Base-by-base conservation (phyloP, 306 rosid genomes). In the Vicia villosa region DNA sequence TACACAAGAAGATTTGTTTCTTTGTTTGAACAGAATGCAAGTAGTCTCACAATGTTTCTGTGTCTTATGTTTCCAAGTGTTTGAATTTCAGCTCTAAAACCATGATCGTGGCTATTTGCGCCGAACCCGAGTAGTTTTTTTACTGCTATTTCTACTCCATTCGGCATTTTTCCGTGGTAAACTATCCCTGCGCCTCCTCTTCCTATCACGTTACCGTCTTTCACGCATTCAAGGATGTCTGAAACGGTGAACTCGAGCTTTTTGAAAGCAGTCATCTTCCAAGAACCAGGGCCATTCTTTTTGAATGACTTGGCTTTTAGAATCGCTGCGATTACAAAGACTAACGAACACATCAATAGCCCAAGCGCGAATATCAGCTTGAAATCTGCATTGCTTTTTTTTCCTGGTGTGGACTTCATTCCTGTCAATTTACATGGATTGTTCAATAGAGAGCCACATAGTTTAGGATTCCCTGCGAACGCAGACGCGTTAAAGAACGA, bases 101-200 rank as follows among this genome's bases (percentile, higher is more conserved):
- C 97, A 16, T 77, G 93, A 63, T 91, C 97, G 55, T 87, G 85
- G 69, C 83, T 83, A 38, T 83, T 84, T 5, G 88, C 75, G 6
- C 93, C 93, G 1, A 86, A 78, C 3, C 91, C 96, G 3, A 91
- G 82, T 10, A 91, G 85, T 30, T 89, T 91, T 10, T 91, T 91
- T 5, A 91, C 96, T 1, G 97, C 97, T 26, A 91, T 68, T 69
- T 91, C 96, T 0, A 81, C 86, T 15, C 97, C 97, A 30, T 70
- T 84, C 3, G 96, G 86, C 97, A 91, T 91, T 77, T 91, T 88
- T 0, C 96, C 97, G 42, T 91, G 97, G 87, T 89, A 91, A 10
- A 91, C 97, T 7, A 89, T 86, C 52, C 97, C 97, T 0, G 97
- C 97, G 15, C 97, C 97, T 37, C 97, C 97, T 81, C 87, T 70